Percentiles rank a stretch among this genome's conserved stretches.
Conservation (phyloP, 1,139 yeast species). For the Pichia norvegensis region DNA sequence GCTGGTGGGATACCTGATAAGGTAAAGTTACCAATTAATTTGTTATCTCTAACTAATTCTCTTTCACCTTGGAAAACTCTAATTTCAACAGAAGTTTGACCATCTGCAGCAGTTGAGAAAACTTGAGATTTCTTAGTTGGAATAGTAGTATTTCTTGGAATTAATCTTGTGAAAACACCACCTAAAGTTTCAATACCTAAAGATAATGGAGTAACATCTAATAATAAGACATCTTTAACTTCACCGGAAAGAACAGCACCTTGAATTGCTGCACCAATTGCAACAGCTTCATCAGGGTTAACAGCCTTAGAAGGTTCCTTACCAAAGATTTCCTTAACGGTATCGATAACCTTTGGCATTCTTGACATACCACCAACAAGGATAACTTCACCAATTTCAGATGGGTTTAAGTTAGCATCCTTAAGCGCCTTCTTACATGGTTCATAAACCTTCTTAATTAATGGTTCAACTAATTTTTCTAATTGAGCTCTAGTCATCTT, state of each 20-base stretch:
- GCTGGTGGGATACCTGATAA: slow-evolving; percentile 97
- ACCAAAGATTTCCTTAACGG: slow-evolving; percentile 88
- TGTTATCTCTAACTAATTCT: slow-evolving; percentile 97
- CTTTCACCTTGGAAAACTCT: slow-evolving; percentile 99
- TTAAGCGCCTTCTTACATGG: slow-evolving; percentile 98
- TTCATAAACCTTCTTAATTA: slow-evolving; percentile 87
- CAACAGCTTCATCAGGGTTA: slow-evolving; percentile 99
- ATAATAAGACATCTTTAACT: slow-evolving; percentile 86
- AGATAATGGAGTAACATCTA: slow-evolving; percentile 96
- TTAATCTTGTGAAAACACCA: slow-evolving; percentile 96
- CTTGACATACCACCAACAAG: slow-evolving; percentile 99
- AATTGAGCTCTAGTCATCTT: slow-evolving; percentile 89
- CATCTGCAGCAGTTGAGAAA: slow-evolving; percentile 98
- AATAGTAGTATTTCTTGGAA: slow-evolving; percentile 95
- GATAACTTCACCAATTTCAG: slow-evolving; percentile 89
- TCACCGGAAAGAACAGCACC: slow-evolving; percentile 99
- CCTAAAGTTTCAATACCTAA: slow-evolving; percentile 98
- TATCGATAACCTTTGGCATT: slow-evolving; percentile 98
- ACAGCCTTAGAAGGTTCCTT: slow-evolving; percentile 97
- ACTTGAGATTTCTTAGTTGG: slow-evolving; percentile 97
- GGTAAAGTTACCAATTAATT: slow-evolving; percentile 95
- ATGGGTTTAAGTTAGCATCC: slow-evolving; percentile 83
- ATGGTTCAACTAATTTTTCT: slow-evolving; percentile 83
- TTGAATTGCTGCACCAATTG: slow-evolving; percentile 99
- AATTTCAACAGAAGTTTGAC: slow-evolving; percentile 97